A percentile compares a stretch with the other conserved stretches of the same genome.
Evolutionary conservation across 2,329 filamentous ascomycete species (phyloP).

Genomic region (Colletotrichum kahawae): DNA sequence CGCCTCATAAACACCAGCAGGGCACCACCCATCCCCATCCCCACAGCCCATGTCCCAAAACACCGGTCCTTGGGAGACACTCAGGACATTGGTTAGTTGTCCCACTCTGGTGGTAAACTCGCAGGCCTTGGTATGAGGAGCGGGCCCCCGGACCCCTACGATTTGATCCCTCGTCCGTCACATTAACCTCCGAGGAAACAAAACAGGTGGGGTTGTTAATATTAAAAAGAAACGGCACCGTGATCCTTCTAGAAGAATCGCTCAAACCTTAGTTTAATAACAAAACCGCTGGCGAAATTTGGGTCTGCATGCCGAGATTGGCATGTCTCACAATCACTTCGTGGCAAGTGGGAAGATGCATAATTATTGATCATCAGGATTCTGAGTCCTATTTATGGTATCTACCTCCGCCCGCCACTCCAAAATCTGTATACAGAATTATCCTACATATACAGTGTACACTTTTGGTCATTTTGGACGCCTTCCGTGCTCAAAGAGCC

Average conservation of each 20-base stretch:
- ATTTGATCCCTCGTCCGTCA: background rate
- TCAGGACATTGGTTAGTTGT: background rate
- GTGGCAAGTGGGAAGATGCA: background rate
- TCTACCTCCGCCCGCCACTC: background rate
- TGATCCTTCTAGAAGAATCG: background rate
- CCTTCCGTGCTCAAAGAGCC: background rate
- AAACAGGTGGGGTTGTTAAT: background rate
- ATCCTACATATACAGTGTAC: constrained; percentile 20
- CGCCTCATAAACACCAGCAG: background rate
- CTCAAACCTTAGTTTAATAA: background rate
- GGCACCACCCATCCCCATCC: background rate
- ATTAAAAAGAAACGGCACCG: background rate
- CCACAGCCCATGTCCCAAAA: background rate
- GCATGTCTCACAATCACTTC: background rate
- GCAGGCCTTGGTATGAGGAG: background rate
- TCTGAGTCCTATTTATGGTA: constrained; percentile 11
- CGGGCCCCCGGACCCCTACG: background rate
- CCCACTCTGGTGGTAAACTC: background rate
- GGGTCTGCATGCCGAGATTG: background rate
- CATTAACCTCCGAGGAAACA: background rate
- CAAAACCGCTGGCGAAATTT: background rate
- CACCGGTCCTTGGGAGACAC: background rate
- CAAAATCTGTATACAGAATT: constrained; percentile 16
- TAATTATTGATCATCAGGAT: constrained; percentile 7
- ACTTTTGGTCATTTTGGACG: constrained; percentile 1